These are phyloP conservation scores for Monosporozyma servazzii DNA, from an alignment of 805 yeast genomes.

Conservation along the genomic window DNA sequence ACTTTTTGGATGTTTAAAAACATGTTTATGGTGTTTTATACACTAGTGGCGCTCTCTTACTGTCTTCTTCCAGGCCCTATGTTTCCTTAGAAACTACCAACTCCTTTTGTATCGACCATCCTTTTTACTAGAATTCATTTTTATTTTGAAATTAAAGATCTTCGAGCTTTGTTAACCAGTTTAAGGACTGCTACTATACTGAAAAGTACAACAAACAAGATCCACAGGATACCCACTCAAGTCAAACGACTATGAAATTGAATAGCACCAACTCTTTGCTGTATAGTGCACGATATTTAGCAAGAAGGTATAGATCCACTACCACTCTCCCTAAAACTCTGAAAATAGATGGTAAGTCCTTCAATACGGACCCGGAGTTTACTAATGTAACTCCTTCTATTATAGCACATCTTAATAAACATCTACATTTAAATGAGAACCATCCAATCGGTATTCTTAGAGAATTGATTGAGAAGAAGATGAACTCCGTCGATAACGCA, in stretches of 20 bases:
- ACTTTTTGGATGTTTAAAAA: not conserved
- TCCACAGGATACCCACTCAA: not conserved
- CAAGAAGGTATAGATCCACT: not conserved
- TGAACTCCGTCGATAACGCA: slow-evolving; percentile 61
- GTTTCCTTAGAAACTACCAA: not conserved
- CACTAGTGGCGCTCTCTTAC: not conserved
- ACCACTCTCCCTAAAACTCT: slow-evolving; percentile 3
- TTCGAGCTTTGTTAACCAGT: not conserved
- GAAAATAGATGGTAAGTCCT: slow-evolving; percentile 40
- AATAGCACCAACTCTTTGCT: not conserved
- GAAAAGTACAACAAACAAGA: not conserved
- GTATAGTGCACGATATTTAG: not conserved
- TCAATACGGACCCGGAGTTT: slow-evolving; percentile 56
- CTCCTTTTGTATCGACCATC: not conserved
- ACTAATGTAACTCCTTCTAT: slow-evolving; percentile 81
- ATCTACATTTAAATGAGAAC: slow-evolving; percentile 59
- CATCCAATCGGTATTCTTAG: slow-evolving; percentile 90
- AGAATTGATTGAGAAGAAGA: slow-evolving; percentile 58
- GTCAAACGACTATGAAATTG: not conserved
- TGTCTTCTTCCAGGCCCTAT: not conserved
- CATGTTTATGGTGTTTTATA: not conserved
- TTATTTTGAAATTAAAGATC: not conserved
- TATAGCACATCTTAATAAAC: slow-evolving; percentile 54
- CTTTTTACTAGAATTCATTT: not conserved
- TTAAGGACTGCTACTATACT: not conserved